Base-by-base conservation (phyloP, 2,329 filamentous ascomycete genomes). In the Pseudodiploospora longispora region DNA sequence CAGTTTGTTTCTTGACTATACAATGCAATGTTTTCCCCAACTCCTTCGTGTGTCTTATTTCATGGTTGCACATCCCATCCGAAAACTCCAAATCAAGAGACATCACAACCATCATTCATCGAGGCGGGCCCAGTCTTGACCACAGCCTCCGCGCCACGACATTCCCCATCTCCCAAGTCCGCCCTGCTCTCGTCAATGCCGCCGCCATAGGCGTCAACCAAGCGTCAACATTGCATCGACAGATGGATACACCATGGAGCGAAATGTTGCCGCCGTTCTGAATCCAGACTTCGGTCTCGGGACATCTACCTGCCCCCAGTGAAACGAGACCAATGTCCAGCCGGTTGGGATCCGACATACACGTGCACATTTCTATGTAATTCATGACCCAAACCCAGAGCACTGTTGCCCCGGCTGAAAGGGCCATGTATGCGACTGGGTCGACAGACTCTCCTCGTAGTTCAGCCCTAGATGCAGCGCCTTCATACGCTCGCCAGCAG, bases 351-450 rank as follows among this genome's bases (percentile, higher is more conserved):
- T 37, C 28, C 27, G 19, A 35, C 33, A 40, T 40, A 10, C 45
- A 47, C 5, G 41, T 48, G 30, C 57, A 64, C 0, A 50, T 42
- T 10, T 52, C 38, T 7, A 55, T 47, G 3, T 55, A 51, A 31
- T 60, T 59, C 10, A 52, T 55, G 9, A 59, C 57, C 56, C 64
- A 68, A 0, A 59, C 55, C 64, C 64, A 68, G 1, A 66, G 49
- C 1, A 67, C 55, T 3, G 64, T 44, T 0, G 62, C 60, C 3
- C 58, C 58, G 1, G 55, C 57, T 0, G 59, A 57, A 0, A 63
- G 44, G 2, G 64, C 55, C 1, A 65, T 55, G 32, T 65, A 60
- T 0, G 58, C 50, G 8, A 67, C 52, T 0, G 65, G 65, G 19
- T 69, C 62, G 6, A 59, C 29, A 4, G 51, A 47, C 6, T 41